These are phyloP conservation scores for Tillandsia fasciculata DNA, from an alignment of 176 grass and related monocot genomes.

Conservation along the genomic window DNA sequence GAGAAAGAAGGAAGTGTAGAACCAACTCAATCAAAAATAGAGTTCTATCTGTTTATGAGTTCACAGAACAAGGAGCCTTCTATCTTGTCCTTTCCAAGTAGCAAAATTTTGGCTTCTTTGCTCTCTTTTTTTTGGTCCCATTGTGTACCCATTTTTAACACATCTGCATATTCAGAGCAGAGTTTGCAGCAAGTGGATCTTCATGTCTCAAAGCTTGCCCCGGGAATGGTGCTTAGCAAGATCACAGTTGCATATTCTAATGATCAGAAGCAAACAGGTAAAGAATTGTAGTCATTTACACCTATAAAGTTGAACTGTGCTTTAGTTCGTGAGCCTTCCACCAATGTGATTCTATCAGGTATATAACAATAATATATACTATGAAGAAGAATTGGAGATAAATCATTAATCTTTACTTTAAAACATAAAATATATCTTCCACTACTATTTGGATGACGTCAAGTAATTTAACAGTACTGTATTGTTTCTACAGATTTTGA, in stretches of 20 bases:
- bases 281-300: slow-evolving; percentile 7
- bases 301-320: not conserved
- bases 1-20: too few species aligned
- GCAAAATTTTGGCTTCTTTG: slow-evolving; percentile 4
- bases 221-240: slow-evolving; percentile 27
- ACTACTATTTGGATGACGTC: not conserved
- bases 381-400: not conserved
- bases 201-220: slow-evolving; percentile 19
- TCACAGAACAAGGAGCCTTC: not conserved
- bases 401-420: slow-evolving; percentile 18
- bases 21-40: too few species aligned
- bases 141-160: slow-evolving; percentile 19
- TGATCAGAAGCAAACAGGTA: slow-evolving; percentile 40
- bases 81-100: slow-evolving; percentile 10
- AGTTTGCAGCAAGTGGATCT: slow-evolving; percentile 25
- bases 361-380: not conserved
- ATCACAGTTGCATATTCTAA: slow-evolving; percentile 21
- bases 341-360: too few species aligned
- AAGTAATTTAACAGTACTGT: slow-evolving; percentile 11
- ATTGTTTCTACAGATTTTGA: slow-evolving; percentile 39
- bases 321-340: not conserved
- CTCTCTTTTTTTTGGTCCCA: slow-evolving; percentile 5
- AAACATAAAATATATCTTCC: slow-evolving; percentile 5
- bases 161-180: slow-evolving; percentile 29
- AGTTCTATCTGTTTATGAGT: too few species aligned